These are phyloP conservation scores for Takashimella koratensis DNA, from an alignment of 1,284 basidiomycete species.

Conservation along the genomic window DNA sequence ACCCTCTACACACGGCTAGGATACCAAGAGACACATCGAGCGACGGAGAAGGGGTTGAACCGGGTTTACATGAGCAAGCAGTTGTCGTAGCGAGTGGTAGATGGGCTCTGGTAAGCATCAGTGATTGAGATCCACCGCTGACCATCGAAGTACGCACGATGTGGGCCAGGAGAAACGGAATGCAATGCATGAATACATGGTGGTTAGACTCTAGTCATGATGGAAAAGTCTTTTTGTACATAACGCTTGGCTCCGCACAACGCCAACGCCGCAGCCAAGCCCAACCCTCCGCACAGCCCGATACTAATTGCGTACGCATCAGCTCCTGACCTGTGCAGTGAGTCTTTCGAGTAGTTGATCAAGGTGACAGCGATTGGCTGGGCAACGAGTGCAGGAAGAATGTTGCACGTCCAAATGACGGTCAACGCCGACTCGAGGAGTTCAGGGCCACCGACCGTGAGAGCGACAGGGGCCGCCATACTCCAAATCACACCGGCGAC, in stretches of 20 bases:
- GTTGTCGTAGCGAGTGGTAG: background rate
- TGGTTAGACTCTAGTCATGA: background rate
- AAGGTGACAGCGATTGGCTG: constrained; percentile 50
- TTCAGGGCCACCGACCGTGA: constrained; percentile 46
- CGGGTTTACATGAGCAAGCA: background rate
- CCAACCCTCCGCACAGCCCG: constrained; percentile 47
- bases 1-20: background rate
- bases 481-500: constrained; percentile 49
- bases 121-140: background rate
- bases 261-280: constrained; percentile 30
- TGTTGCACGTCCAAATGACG: constrained; percentile 48
- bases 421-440: constrained; percentile 47
- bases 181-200: background rate
- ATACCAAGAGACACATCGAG: background rate
- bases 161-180: background rate
- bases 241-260: constrained; percentile 45
- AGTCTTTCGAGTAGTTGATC: constrained; percentile 39
- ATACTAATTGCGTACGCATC: constrained; percentile 47
- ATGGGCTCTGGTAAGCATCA: too few relatives aligned
- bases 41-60: background rate
- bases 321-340: constrained; percentile 38
- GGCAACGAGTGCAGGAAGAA: constrained; percentile 41
- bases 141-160: background rate
- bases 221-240: constrained; percentile 32
- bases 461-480: constrained; percentile 41